Evolutionary conservation across 1,284 basidiomycete genomes (phyloP).

Genomic region (Afroboletus lepidellus): DNA sequence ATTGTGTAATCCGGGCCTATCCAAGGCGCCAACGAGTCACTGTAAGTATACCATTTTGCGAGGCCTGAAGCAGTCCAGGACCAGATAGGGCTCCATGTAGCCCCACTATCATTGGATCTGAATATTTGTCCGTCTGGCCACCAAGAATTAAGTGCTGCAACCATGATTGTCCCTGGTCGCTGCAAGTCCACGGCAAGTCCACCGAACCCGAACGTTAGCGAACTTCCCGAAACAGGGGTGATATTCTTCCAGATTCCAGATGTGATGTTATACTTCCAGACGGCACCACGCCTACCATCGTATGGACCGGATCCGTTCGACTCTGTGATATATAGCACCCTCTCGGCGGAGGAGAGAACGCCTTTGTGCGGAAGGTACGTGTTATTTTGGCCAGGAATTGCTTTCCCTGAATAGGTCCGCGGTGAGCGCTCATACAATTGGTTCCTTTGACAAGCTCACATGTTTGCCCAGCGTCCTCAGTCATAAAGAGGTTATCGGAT

Average conservation of each 20-base stretch:
- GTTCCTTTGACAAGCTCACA: conserved; percentile 38
- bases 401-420: conserved; percentile 42
- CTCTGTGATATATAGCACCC: conserved; percentile 58
- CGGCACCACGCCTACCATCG: conserved; percentile 50
- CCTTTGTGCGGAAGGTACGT: conserved; percentile 65
- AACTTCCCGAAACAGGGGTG: conserved; percentile 44
- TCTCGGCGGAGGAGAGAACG: conserved; percentile 56
- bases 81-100: conserved; percentile 59
- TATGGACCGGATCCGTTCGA: conserved; percentile 50
- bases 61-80: conserved; percentile 47
- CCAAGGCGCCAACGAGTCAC: conserved; percentile 56
- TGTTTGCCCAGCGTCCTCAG: conserved; percentile 53
- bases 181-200: conserved; percentile 60
- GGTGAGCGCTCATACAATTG: neutral
- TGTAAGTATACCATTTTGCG: conserved; percentile 54
- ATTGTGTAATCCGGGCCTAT: conserved; percentile 48
- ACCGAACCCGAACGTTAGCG: conserved; percentile 52
- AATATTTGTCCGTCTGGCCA: conserved; percentile 63
- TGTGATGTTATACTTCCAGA: conserved; percentile 53
- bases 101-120: conserved; percentile 54
- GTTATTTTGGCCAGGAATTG: conserved; percentile 56
- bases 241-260: conserved; percentile 54
- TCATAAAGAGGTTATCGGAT: conserved; percentile 53
- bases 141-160: conserved; percentile 62
- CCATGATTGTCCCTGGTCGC: conserved; percentile 63